Percentiles rank a stretch among this genome's conserved stretches.
These are phyloP conservation scores for Avena insularis DNA, from an alignment of 176 grass and related monocot species.

Conservation along the genomic window DNA sequence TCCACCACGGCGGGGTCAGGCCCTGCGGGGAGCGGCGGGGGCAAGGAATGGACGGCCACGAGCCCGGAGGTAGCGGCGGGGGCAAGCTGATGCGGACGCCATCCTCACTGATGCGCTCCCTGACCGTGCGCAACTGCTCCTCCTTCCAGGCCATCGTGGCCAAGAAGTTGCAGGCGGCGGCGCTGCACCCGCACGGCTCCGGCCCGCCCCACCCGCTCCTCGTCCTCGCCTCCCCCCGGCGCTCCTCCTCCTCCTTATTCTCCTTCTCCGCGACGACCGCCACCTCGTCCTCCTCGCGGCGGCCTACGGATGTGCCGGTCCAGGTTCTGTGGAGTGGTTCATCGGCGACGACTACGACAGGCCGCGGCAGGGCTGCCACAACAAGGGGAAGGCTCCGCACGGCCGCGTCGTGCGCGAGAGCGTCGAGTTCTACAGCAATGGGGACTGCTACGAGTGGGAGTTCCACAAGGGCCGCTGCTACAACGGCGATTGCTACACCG, in stretches of 20 bases:
- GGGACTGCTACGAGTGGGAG: conserved; percentile 77
- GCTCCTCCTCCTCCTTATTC: conserved; percentile 39
- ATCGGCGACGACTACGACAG: conserved; percentile 61
- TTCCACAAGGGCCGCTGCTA: conserved; percentile 63
- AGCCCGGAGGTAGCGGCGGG: background rate
- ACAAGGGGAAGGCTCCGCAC: conserved; percentile 7
- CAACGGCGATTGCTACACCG: conserved; percentile 69
- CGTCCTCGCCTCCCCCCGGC: conserved; percentile 47
- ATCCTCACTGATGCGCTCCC: conserved; percentile 83
- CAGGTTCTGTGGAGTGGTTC: conserved; percentile 66
- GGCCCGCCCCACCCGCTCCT: conserved; percentile 35
- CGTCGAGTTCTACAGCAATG: conserved; percentile 68
- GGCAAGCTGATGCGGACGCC: conserved; percentile 80
- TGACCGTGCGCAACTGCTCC: conserved; percentile 69
- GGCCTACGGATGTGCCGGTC: conserved; percentile 41
- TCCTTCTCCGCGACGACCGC: conserved; percentile 47
- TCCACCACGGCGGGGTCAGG: no score
- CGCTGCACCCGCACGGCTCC: conserved; percentile 33
- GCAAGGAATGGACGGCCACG: conserved; percentile 48
- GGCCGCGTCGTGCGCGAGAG: conserved; percentile 58
- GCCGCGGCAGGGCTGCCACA: background rate
- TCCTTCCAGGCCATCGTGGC: conserved; percentile 61
- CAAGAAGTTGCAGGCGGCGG: conserved; percentile 39
- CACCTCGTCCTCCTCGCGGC: conserved; percentile 25
- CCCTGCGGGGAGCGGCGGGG: conserved; percentile 2